Evolutionary conservation across 1,284 basidiomycete genomes (phyloP).

Genomic region (Cryptococcus floricola): DNA sequence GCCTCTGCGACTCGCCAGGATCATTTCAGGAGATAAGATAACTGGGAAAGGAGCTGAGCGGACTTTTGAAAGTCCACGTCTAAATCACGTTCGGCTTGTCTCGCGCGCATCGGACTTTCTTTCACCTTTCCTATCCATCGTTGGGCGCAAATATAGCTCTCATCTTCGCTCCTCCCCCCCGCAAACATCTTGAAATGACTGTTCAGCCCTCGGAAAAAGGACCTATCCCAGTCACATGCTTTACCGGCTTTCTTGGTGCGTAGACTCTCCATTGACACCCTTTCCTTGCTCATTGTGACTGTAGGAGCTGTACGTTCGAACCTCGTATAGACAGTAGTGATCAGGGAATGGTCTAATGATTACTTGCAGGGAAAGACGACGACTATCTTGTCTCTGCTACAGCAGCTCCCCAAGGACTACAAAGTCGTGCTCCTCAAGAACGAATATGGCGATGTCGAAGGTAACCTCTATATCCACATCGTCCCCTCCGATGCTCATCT

Average conservation of each 20-base stretch:
- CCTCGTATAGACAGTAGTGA: not conserved
- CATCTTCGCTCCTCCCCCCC: too few relatives aligned
- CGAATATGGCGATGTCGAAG: conserved; percentile 47
- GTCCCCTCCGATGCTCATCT: not conserved
- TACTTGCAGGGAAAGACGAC: conserved; percentile 50
- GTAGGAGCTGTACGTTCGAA: conserved; percentile 29
- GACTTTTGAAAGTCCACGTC: too few relatives aligned
- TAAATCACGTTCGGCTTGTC: too few relatives aligned
- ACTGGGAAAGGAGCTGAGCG: too few relatives aligned
- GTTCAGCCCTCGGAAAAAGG: not conserved
- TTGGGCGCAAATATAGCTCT: too few relatives aligned
- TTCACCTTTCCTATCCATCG: not conserved
- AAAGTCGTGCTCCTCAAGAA: conserved; percentile 72
- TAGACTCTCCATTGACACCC: not conserved
- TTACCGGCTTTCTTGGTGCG: conserved; percentile 65
- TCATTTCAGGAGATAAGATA: too few relatives aligned
- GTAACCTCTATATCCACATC: conserved; percentile 15
- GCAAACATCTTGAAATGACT: too few relatives aligned
- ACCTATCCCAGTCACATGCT: conserved; percentile 72
- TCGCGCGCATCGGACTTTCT: not conserved
- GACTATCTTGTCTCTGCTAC: conserved; percentile 75
- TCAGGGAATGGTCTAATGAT: not conserved
- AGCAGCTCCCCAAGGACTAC: conserved; percentile 73
- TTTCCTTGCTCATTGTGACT: not conserved
- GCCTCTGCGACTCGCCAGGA: too few relatives aligned